Evolutionary conservation across 257 asterid genomes (phyloP).

Genomic region (Anisodus tanguticus): DNA sequence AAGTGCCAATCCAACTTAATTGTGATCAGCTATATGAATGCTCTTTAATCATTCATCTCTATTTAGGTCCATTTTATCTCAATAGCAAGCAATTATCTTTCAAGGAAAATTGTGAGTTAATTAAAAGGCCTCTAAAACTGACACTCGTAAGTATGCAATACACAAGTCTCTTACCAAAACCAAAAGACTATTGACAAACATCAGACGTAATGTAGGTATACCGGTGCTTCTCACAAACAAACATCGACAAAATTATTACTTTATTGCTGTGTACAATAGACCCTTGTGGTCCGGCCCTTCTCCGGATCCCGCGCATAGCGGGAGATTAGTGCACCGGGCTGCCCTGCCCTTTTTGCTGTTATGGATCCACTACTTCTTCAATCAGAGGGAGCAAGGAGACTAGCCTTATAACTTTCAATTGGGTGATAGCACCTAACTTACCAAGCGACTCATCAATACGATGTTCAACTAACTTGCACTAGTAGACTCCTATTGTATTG

Average conservation of each 20-base stretch:
- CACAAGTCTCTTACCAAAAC: background rate
- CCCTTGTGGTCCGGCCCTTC: too few relatives aligned
- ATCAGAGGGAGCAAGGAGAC: background rate
- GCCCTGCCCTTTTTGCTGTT: background rate
- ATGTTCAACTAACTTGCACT: slow-evolving; percentile 15
- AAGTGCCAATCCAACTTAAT: background rate
- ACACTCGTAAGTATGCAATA: background rate
- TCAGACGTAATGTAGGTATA: background rate
- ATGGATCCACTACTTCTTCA: background rate
- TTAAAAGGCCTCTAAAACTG: background rate
- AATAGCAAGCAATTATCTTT: background rate
- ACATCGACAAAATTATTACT: background rate
- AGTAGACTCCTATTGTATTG: background rate
- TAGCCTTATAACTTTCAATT: background rate
- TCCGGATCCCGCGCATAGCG: too few relatives aligned
- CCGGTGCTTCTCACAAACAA: background rate
- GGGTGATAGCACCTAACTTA: slow-evolving; percentile 14
- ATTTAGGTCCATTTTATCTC: background rate
- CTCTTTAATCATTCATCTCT: background rate
- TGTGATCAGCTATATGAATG: background rate
- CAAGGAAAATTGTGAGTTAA: background rate
- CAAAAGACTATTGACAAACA: background rate
- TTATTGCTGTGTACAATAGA: background rate
- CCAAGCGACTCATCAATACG: background rate
- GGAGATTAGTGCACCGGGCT: too few relatives aligned